Conservation (phyloP, 2,329 filamentous ascomycete genomes). For the Stagonosporopsis vannaccii region DNA sequence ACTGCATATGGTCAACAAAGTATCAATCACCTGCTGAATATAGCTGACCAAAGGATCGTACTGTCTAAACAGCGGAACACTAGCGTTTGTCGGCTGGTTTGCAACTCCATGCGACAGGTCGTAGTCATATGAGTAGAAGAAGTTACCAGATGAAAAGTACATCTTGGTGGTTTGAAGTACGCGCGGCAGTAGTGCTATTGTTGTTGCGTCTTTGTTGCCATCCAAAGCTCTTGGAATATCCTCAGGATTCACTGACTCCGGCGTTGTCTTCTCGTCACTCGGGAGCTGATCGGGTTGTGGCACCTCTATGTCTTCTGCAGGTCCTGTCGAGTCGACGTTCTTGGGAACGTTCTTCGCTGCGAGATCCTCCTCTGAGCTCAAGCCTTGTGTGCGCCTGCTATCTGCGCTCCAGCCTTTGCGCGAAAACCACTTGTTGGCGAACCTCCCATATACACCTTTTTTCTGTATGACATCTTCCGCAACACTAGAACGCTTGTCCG, state of each 20-base stretch:
- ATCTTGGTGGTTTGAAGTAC: constrained; percentile 83
- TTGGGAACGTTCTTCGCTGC: constrained; percentile 45
- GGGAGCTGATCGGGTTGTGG: constrained; percentile 32
- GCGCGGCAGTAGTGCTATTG: constrained; percentile 72
- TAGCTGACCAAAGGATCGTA: constrained; percentile 70
- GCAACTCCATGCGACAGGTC: constrained; percentile 78
- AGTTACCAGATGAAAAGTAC: constrained; percentile 82
- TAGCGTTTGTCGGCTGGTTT: constrained; percentile 52
- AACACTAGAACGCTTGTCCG: constrained; percentile 62
- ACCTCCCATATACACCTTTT: constrained; percentile 84
- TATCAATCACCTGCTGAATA: no score
- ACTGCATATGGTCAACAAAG: constrained; percentile 53
- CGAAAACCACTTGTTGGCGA: constrained; percentile 92
- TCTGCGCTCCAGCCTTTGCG: constrained; percentile 80
- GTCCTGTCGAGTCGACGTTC: constrained; percentile 41
- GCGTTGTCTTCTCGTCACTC: constrained; percentile 13
- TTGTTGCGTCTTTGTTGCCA: constrained; percentile 43
- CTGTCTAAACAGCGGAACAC: constrained; percentile 71
- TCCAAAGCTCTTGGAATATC: constrained; percentile 45
- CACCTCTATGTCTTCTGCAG: constrained; percentile 33
- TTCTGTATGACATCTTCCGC: constrained; percentile 87
- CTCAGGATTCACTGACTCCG: constrained; percentile 41
- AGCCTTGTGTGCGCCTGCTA: constrained; percentile 71
- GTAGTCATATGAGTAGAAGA: constrained; percentile 94
- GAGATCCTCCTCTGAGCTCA: constrained; percentile 63